Conservation (phyloP, 2,329 filamentous ascomycete species). For the Colletotrichum acutatum region DNA sequence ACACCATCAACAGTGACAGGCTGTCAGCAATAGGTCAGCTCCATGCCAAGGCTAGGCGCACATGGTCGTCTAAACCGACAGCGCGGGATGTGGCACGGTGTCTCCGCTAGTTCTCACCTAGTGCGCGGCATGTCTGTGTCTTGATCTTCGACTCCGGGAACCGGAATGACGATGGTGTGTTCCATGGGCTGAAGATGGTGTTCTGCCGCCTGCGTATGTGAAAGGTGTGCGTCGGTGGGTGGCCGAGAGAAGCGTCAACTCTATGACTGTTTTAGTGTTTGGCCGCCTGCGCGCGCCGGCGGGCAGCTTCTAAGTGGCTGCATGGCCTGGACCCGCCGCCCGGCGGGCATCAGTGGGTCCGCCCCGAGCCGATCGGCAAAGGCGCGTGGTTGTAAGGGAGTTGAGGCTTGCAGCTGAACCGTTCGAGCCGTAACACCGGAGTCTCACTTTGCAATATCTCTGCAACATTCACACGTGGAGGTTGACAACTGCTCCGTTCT, state of each 20-base stretch:
- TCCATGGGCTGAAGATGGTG: background rate
- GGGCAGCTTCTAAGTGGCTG: conserved; percentile 17
- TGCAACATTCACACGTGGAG: background rate
- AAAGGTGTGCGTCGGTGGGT: background rate
- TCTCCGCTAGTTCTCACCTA: conserved; percentile 6
- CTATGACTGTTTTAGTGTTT: background rate
- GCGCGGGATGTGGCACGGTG: conserved; percentile 16
- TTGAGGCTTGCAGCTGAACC: background rate
- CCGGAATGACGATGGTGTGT: background rate
- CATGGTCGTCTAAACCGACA: background rate
- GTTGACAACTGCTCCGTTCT: background rate
- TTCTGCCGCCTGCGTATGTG: no score
- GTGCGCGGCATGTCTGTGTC: background rate
- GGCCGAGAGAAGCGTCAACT: background rate
- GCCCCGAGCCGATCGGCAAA: conserved; percentile 23
- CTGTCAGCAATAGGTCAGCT: background rate
- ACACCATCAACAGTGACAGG: background rate
- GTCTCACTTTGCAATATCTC: background rate
- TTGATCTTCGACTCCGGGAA: background rate
- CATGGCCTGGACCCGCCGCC: conserved; percentile 19
- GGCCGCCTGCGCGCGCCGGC: conserved; percentile 25
- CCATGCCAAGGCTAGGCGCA: conserved; percentile 10
- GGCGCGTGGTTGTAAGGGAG: background rate
- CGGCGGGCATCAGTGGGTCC: conserved; percentile 24
- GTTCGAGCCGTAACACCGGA: background rate